Evolutionary conservation across 345 rosid genomes (phyloP).

Genomic region (Syzygium aromaticum): DNA sequence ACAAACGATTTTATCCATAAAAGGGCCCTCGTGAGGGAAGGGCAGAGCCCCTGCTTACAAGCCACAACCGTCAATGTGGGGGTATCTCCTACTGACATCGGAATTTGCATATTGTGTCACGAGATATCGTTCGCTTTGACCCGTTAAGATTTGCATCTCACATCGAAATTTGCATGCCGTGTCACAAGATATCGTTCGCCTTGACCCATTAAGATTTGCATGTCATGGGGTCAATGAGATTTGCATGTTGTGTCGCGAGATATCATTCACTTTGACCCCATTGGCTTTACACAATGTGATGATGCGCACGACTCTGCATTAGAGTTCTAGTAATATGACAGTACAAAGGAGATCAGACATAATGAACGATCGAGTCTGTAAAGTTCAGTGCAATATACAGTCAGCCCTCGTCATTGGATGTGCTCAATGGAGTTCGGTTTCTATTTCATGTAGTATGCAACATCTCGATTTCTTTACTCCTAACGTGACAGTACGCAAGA

Average conservation of each 20-base stretch:
- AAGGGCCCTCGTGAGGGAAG: not conserved
- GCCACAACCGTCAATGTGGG: not conserved
- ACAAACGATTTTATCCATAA: fast-evolving
- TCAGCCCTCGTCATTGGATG: not conserved
- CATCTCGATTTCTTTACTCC: not conserved
- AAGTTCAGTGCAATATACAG: not conserved
- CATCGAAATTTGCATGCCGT: not conserved
- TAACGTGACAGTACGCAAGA: not conserved
- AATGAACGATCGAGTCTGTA: not conserved
- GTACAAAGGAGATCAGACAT: not conserved
- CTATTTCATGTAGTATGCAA: not conserved
- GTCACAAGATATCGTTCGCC: not conserved
- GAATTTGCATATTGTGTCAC: not conserved
- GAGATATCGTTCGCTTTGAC: not conserved
- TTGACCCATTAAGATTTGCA: too few species aligned
- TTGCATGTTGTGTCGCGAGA: not conserved
- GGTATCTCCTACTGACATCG: not conserved
- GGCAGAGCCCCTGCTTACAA: not conserved
- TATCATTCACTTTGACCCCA: too few species aligned
- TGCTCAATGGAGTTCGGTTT: not conserved
- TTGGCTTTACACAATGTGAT: too few species aligned
- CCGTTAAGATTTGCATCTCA: too few species aligned
- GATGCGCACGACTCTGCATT: too few species aligned
- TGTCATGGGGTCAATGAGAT: not conserved
- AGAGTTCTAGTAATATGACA: not conserved